Percentiles rank a stretch among this genome's conserved stretches.
phyloP scores from a whole-genome alignment of 2,329 filamentous ascomycete genomes.

The Calonectria montana region DNA sequence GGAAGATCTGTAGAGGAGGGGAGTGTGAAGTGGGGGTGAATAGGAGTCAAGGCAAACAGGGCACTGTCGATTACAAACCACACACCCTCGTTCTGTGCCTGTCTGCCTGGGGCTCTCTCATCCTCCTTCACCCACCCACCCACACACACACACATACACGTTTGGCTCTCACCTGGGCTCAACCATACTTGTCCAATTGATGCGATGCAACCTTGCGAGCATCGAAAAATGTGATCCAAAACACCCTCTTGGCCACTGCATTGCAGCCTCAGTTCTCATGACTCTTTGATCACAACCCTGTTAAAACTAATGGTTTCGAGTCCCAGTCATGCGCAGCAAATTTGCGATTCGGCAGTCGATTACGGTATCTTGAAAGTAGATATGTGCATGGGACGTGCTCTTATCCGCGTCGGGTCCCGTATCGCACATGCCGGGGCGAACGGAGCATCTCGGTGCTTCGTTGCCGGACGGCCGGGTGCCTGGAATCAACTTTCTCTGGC shows the following conservation, averaged over 20 bases:
- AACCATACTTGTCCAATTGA: background rate
- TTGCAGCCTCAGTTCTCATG: constrained; percentile 10
- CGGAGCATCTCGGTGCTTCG: constrained; percentile 6
- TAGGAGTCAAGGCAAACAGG: background rate
- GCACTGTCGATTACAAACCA: constrained; percentile 11
- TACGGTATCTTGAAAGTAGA: background rate
- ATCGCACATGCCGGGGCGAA: constrained; percentile 37
- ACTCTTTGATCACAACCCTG: constrained; percentile 5
- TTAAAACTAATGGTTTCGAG: constrained; percentile 6
- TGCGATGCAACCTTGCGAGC: constrained; percentile 9
- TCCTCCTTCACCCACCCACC: background rate
- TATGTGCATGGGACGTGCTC: background rate
- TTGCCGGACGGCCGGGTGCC: constrained; percentile 12
- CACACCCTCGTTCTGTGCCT: constrained; percentile 14
- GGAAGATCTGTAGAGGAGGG: constrained; percentile 19
- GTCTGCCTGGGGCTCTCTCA: background rate
- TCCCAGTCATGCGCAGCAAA: constrained; percentile 8
- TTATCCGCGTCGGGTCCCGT: constrained; percentile 23
- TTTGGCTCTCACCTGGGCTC: constrained; percentile 10
- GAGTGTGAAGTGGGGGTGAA: constrained; percentile 12
- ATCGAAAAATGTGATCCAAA: background rate
- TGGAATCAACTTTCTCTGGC: background rate
- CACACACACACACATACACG: constrained; percentile 4
- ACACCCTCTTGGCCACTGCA: constrained; percentile 3
- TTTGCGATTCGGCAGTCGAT: constrained; percentile 12